Evolutionary conservation across 2,329 filamentous ascomycete genomes (phyloP).

Genomic region (Neofusicoccum sp.): DNA sequence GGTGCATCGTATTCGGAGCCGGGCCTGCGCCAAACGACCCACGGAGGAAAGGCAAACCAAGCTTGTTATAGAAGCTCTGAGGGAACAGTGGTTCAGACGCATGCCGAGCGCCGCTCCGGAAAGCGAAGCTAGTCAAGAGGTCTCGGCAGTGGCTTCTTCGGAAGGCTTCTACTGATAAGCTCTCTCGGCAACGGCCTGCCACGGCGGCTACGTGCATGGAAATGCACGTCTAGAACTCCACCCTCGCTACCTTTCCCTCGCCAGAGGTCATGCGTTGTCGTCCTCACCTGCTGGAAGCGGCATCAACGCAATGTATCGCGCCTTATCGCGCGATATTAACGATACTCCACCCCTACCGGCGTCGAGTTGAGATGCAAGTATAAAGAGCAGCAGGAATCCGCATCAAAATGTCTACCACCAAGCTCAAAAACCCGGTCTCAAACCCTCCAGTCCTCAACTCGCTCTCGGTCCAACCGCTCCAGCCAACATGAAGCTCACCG

Average conservation of each 20-base stretch:
- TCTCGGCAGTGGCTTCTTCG: too few species aligned
- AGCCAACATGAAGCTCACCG: slow-evolving; percentile 34
- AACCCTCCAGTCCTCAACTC: not conserved
- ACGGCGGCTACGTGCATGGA: too few species aligned
- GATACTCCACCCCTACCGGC: not conserved
- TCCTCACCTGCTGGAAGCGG: slow-evolving; percentile 5
- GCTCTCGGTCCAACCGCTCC: not conserved
- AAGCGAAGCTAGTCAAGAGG: too few species aligned
- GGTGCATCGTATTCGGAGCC: too few species aligned
- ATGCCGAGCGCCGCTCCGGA: too few species aligned
- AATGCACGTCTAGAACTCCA: too few species aligned
- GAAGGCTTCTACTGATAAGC: too few species aligned
- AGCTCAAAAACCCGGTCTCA: not conserved
- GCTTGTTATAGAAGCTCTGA: too few species aligned
- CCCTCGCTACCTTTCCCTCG: too few species aligned
- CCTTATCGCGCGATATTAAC: slow-evolving; percentile 7
- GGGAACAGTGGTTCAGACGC: too few species aligned
- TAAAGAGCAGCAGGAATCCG: not conserved
- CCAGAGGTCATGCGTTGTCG: not conserved
- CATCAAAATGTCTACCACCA: not conserved
- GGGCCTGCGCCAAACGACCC: not conserved
- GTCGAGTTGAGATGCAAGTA: not conserved
- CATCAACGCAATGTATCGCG: not conserved
- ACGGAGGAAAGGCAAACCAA: not conserved
- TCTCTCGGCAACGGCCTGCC: too few species aligned